Conservation (phyloP, 441 rosid species). For the Pelargonium fulgidum region DNA sequence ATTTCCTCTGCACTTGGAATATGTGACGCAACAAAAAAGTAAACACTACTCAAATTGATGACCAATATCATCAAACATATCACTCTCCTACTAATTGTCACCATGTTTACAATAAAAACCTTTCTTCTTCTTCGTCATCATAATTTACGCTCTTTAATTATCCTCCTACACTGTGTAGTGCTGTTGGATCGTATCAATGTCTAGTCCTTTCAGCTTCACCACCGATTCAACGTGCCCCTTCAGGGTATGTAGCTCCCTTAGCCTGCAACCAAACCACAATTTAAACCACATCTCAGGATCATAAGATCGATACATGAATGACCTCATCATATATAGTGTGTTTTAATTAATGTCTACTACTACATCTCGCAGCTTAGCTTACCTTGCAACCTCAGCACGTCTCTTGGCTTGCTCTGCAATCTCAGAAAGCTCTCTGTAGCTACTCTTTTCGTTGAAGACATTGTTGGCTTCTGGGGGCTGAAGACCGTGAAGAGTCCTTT, state of each 20-base stretch:
- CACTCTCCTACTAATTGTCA: conserved; percentile 14
- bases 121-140: conserved; percentile 27
- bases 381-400: conserved; percentile 88
- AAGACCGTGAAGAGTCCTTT: conserved; percentile 88
- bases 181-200: conserved; percentile 68
- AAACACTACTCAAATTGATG: not conserved
- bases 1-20: conserved; percentile 8
- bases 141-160: not conserved
- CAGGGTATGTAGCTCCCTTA: conserved; percentile 62
- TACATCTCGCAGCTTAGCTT: conserved; percentile 8
- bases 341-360: not conserved
- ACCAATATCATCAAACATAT: not conserved
- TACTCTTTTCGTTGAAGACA: conserved; percentile 49
- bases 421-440: conserved; percentile 77
- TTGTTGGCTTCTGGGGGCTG: conserved; percentile 51
- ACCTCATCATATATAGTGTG: no score
- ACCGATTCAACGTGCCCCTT: conserved; percentile 79
- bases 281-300: not conserved
- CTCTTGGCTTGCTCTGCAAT: conserved; percentile 89
- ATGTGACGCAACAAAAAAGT: not conserved
- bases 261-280: conserved; percentile 33
- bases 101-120: conserved; percentile 9
- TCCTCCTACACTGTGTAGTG: conserved; percentile 60
- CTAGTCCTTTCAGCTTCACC: conserved; percentile 74
- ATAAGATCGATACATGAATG: not conserved